Percentiles rank a stretch among this genome's conserved stretches.
phyloP scores from a whole-genome alignment of 2,329 filamentous ascomycete genomes.

The Hymenotorrendiella dingleyae region DNA sequence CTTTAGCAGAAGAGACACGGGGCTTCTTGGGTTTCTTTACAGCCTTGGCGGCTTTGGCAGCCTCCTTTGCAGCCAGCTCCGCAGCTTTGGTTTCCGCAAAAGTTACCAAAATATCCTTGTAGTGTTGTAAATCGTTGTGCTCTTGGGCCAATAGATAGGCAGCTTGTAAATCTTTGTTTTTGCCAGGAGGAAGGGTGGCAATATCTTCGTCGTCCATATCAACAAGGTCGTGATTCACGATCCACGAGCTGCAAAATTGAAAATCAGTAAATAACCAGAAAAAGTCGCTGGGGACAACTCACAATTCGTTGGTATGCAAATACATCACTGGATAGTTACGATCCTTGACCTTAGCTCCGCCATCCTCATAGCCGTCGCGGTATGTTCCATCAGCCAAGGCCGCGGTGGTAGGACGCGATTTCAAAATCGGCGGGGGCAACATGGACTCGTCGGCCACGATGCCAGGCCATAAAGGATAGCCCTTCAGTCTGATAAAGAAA shows the following conservation, averaged over 20 bases:
- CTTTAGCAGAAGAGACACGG: constrained; percentile 35
- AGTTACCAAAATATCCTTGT: constrained; percentile 72
- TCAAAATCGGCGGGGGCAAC: constrained; percentile 73
- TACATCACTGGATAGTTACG: constrained; percentile 95
- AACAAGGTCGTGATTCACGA: constrained; percentile 74
- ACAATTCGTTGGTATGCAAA: constrained; percentile 94
- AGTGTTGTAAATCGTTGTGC: constrained; percentile 70
- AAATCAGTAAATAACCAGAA: constrained; percentile 9
- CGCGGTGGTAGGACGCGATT: constrained; percentile 76
- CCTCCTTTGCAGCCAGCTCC: constrained; percentile 39
- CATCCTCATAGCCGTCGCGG: constrained; percentile 79
- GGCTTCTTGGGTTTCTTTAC: constrained; percentile 38
- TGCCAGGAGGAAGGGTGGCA: constrained; percentile 61
- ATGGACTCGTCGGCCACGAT: constrained; percentile 93
- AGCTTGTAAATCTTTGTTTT: constrained; percentile 69
- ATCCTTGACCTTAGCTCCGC: constrained; percentile 78
- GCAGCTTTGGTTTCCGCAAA: constrained; percentile 61
- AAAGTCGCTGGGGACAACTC: constrained; percentile 39
- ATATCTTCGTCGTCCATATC: constrained; percentile 71
- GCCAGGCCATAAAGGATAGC: constrained; percentile 89
- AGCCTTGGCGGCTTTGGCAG: constrained; percentile 41
- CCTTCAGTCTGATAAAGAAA: constrained; percentile 90
- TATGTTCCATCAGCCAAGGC: constrained; percentile 78
- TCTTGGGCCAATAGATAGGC: constrained; percentile 79
- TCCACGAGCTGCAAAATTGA: constrained; percentile 67